Evolutionary conservation across 2,329 filamentous ascomycete species (phyloP).

Genomic region (Fusarium buharicum): DNA sequence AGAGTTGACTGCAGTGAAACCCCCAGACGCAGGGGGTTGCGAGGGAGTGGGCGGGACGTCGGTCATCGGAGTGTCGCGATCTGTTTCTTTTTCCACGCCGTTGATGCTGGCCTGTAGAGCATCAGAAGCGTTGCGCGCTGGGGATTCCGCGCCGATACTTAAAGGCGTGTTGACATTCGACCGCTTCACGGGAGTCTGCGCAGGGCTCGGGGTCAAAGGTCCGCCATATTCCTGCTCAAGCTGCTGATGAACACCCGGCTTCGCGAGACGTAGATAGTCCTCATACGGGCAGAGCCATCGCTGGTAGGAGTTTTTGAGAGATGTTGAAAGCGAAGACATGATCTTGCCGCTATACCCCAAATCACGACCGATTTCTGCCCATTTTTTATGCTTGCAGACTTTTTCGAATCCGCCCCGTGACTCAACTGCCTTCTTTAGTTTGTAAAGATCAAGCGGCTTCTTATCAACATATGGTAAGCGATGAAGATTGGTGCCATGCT

Average conservation of each 20-base stretch:
- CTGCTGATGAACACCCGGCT: constrained; percentile 96
- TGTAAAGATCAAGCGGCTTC: constrained; percentile 93
- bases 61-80: constrained; percentile 60
- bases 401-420: constrained; percentile 93
- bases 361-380: constrained; percentile 97
- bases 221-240: constrained; percentile 93
- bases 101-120: constrained; percentile 62
- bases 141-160: constrained; percentile 71
- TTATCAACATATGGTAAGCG: constrained; percentile 97
- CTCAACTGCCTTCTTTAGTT: constrained; percentile 96
- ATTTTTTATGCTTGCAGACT: constrained; percentile 98
- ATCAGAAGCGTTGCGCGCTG: constrained; percentile 68
- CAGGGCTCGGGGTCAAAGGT: constrained; percentile 81
- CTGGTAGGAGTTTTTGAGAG: constrained; percentile 97
- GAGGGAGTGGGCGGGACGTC: constrained; percentile 56
- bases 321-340: constrained; percentile 98
- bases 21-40: constrained; percentile 54
- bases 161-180: constrained; percentile 69
- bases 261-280: constrained; percentile 89
- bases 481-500: constrained; percentile 92
- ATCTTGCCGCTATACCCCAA: constrained; percentile 99
- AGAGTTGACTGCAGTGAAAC: constrained; percentile 56
- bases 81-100: constrained; percentile 57
- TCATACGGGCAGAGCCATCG: constrained; percentile 98
- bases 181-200: constrained; percentile 75